These are phyloP conservation scores for Myriangium duriaei DNA, from an alignment of 2,329 filamentous ascomycete species.

Conservation along the genomic window DNA sequence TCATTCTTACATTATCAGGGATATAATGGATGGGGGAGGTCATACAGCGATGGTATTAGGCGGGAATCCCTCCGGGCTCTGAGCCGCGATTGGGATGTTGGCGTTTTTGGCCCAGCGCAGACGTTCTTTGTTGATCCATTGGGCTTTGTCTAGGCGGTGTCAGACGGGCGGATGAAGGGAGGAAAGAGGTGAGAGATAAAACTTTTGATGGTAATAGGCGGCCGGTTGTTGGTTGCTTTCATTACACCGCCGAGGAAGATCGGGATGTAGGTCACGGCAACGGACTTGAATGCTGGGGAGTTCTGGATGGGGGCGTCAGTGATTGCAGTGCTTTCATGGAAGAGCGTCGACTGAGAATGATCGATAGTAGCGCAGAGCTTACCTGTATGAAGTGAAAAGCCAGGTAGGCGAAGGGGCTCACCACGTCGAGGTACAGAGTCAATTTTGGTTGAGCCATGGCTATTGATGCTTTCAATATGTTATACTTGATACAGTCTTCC, in stretches of 20 bases:
- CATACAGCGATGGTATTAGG: conserved; percentile 34
- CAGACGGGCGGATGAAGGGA: background rate
- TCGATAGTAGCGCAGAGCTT: no score
- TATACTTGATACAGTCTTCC: no score
- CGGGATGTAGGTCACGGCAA: conserved; percentile 44
- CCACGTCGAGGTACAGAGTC: conserved; percentile 46
- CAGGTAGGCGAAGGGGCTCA: conserved; percentile 49
- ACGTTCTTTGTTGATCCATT: conserved; percentile 44
- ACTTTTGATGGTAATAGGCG: conserved; percentile 47
- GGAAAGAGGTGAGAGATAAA: conserved; percentile 12
- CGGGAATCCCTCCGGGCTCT: conserved; percentile 40
- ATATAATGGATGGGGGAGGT: conserved; percentile 6
- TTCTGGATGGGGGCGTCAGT: conserved; percentile 28
- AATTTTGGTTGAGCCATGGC: conserved; percentile 39
- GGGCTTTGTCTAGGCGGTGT: conserved; percentile 40
- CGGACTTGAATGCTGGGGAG: conserved; percentile 41
- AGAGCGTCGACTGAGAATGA: background rate
- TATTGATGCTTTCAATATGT: conserved; percentile 3
- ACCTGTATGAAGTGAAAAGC: conserved; percentile 45
- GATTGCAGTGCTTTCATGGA: background rate
- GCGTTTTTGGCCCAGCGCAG: conserved; percentile 41
- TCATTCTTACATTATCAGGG: background rate
- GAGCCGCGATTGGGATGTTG: conserved; percentile 38
- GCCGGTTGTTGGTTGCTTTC: conserved; percentile 40
- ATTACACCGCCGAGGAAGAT: conserved; percentile 49